Evolutionary conservation across 257 asterid species (phyloP).

Genomic region (Forsythia suspensa): DNA sequence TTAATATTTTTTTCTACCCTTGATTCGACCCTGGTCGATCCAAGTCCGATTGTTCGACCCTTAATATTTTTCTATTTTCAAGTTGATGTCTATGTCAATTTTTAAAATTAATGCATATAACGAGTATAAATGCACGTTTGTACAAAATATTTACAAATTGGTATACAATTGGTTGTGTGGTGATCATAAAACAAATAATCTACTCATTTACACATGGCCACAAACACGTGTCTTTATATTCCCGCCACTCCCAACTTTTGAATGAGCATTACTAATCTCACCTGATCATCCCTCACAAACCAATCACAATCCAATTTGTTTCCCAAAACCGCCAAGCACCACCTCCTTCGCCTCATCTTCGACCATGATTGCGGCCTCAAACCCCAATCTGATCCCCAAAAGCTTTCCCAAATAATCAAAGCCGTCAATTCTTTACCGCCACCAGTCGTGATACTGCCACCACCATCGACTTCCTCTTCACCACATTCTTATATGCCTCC

Average conservation of each 20-base stretch:
- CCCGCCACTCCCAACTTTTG: slow-evolving; percentile 53
- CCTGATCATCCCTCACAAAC: slow-evolving; percentile 65
- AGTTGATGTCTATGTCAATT: no score
- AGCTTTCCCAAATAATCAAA: slow-evolving; percentile 56
- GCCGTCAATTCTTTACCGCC: slow-evolving; percentile 66
- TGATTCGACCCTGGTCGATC: no score
- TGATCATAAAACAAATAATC: not conserved
- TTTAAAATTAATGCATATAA: no score
- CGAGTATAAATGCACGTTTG: no score
- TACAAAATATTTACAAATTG: not conserved
- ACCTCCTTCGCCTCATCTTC: slow-evolving; percentile 72
- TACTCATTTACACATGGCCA: slow-evolving; percentile 26
- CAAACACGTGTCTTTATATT: slow-evolving; percentile 33
- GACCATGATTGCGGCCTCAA: slow-evolving; percentile 84
- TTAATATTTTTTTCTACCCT: no score
- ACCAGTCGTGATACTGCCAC: slow-evolving; percentile 55
- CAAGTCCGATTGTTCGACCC: no score
- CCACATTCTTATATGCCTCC: slow-evolving; percentile 35
- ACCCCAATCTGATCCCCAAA: slow-evolving; percentile 71
- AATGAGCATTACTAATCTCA: slow-evolving; percentile 23
- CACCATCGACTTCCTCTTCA: slow-evolving; percentile 52
- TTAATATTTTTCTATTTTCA: no score
- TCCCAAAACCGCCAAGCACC: slow-evolving; percentile 56
- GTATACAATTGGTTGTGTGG: not conserved
- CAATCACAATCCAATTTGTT: slow-evolving; percentile 38